A percentile compares a stretch with the other conserved stretches of the same genome.
Evolutionary conservation across 768 basidiomycete genomes (phyloP).

Genomic region (Sarcodon aspratus): DNA sequence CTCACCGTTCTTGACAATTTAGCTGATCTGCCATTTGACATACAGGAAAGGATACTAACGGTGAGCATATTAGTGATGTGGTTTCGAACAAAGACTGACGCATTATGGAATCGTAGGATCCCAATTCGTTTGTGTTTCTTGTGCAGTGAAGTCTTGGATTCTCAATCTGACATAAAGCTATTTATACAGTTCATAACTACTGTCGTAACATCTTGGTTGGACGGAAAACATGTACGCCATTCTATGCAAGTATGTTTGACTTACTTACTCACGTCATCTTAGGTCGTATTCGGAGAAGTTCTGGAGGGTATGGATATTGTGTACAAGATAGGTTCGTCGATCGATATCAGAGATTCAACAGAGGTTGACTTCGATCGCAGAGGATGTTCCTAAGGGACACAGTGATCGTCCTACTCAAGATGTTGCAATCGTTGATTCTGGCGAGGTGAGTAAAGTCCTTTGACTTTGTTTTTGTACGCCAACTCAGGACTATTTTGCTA

Average conservation of each 20-base stretch:
- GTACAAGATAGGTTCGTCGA: slow-evolving; percentile 51
- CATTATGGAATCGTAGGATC: slow-evolving; percentile 38
- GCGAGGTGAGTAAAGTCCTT: slow-evolving; percentile 52
- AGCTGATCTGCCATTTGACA: background rate
- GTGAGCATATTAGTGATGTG: slow-evolving; percentile 23
- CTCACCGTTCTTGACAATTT: background rate
- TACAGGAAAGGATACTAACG: slow-evolving; percentile 78
- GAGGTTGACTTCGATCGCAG: slow-evolving; percentile 26
- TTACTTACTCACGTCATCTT: slow-evolving; percentile 9
- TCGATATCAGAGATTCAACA: background rate
- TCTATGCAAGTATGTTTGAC: background rate
- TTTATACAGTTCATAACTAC: slow-evolving; percentile 84
- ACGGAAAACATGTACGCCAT: slow-evolving; percentile 67
- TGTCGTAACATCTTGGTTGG: slow-evolving; percentile 77
- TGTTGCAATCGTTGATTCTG: slow-evolving; percentile 72
- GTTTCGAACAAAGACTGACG: slow-evolving; percentile 4
- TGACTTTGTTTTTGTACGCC: slow-evolving; percentile 1
- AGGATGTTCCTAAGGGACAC: slow-evolving; percentile 58
- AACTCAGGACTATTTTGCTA: background rate
- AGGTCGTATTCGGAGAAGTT: slow-evolving; percentile 92
- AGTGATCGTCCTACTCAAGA: slow-evolving; percentile 69
- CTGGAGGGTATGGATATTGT: slow-evolving; percentile 90
- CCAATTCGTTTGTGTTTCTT: slow-evolving; percentile 58
- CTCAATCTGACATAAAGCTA: background rate
- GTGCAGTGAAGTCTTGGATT: background rate